Percentiles rank a stretch among this genome's conserved stretches.
These are phyloP conservation scores for Trametes coccinea DNA, from an alignment of 768 basidiomycete genomes.

Conservation along the genomic window DNA sequence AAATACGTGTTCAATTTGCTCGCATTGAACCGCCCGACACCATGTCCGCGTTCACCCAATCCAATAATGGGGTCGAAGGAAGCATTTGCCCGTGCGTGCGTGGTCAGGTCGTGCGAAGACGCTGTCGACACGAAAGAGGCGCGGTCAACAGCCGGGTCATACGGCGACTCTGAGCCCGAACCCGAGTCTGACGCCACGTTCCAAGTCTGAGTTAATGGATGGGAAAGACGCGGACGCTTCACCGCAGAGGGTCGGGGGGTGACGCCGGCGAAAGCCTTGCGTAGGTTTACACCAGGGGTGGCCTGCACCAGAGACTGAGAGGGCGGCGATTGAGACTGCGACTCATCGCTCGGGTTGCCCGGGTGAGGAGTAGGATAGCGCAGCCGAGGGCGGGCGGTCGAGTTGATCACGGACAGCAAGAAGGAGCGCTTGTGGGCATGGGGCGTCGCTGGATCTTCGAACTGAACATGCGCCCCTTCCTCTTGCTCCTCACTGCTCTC, in stretches of 20 bases:
- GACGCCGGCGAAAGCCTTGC: slow-evolving; percentile 59
- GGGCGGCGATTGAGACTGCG: slow-evolving; percentile 16
- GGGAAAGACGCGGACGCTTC: slow-evolving; percentile 49
- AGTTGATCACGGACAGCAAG: slow-evolving; percentile 81
- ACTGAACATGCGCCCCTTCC: not conserved
- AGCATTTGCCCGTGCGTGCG: slow-evolving; percentile 76
- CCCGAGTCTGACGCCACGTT: slow-evolving; percentile 29
- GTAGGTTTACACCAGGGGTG: slow-evolving; percentile 40
- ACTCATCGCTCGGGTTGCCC: slow-evolving; percentile 26
- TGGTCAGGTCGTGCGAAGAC: slow-evolving; percentile 86
- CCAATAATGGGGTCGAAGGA: slow-evolving; percentile 87
- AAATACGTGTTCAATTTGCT: slow-evolving; percentile 84
- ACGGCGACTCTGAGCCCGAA: slow-evolving; percentile 34
- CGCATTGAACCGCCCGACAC: slow-evolving; percentile 80
- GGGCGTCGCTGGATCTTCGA: slow-evolving; percentile 58
- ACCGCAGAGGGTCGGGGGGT: slow-evolving; percentile 59
- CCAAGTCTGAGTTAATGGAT: slow-evolving; percentile 63
- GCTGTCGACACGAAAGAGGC: slow-evolving; percentile 79
- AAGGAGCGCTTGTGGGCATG: slow-evolving; percentile 76
- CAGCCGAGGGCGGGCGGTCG: slow-evolving; percentile 73
- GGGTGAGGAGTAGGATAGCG: slow-evolving; percentile 66
- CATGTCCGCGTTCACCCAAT: slow-evolving; percentile 63
- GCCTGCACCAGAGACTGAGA: slow-evolving; percentile 27
- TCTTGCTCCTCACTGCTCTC: slow-evolving; percentile 31
- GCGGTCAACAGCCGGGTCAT: slow-evolving; percentile 53